Percentiles rank a stretch among this genome's conserved stretches.
phyloP scores from a whole-genome alignment of 768 basidiomycete genomes.

The Tulasnella sp. region DNA sequence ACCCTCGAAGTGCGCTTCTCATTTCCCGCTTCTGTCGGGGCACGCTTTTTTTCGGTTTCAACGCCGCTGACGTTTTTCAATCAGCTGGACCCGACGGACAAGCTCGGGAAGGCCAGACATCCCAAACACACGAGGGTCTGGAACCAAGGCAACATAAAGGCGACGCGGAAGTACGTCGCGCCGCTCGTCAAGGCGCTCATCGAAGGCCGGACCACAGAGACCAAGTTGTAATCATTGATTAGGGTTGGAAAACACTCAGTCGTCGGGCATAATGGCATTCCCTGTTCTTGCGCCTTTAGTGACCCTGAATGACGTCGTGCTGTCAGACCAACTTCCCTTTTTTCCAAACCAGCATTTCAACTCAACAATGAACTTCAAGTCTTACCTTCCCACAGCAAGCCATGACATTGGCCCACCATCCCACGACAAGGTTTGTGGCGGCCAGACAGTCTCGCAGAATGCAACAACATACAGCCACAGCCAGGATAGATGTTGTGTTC shows the following conservation, averaged over 20 bases:
- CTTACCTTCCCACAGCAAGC: background rate
- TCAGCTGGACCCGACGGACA: background rate
- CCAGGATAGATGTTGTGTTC: background rate
- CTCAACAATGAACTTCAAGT: too few relatives aligned
- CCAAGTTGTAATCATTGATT: background rate
- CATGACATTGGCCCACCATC: background rate
- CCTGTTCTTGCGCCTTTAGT: background rate
- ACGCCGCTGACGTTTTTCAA: background rate
- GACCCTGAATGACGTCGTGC: background rate
- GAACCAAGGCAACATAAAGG: constrained; percentile 50
- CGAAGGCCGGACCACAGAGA: constrained; percentile 26
- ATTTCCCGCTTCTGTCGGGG: background rate
- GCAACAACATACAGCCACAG: background rate
- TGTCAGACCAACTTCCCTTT: background rate
- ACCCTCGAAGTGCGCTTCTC: constrained; percentile 15
- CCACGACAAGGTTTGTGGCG: background rate
- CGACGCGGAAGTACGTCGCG: constrained; percentile 54
- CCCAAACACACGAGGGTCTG: constrained; percentile 40
- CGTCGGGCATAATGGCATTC: background rate
- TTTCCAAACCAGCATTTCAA: too few relatives aligned
- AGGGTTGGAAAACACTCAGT: background rate
- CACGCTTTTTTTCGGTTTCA: background rate
- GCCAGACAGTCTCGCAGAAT: background rate
- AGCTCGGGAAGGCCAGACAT: constrained; percentile 14
- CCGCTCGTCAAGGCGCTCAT: constrained; percentile 53